Evolutionary conservation across 1,139 yeast genomes (phyloP).

Genomic region (Yamadazyma oceani): DNA sequence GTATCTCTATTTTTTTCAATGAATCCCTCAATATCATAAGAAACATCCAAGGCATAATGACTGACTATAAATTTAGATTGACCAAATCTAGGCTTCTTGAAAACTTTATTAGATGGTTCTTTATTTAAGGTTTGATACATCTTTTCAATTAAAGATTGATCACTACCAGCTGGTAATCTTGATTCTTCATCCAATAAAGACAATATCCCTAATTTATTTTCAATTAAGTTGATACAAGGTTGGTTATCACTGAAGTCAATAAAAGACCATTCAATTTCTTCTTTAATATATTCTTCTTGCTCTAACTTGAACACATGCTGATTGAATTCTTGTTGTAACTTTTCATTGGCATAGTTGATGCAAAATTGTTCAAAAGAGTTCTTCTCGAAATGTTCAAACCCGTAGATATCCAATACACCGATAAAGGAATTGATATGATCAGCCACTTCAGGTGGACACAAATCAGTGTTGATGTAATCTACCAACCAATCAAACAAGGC

Average conservation of each 20-base stretch:
- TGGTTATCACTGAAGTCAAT: conserved; percentile 96
- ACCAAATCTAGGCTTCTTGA: conserved; percentile 94
- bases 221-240: conserved; percentile 94
- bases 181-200: conserved; percentile 94
- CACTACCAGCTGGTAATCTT: conserved; percentile 90
- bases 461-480: conserved; percentile 72
- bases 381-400: conserved; percentile 92
- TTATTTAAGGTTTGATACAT: conserved; percentile 83
- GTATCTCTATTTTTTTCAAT: conserved; percentile 97
- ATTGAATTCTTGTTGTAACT: conserved; percentile 94
- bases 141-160: conserved; percentile 89
- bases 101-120: conserved; percentile 74
- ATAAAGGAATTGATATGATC: conserved; percentile 68
- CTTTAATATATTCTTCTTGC: conserved; percentile 90
- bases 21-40: conserved; percentile 91
- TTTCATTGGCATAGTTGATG: conserved; percentile 96
- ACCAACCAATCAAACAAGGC: conserved; percentile 96
- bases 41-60: conserved; percentile 93
- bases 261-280: conserved; percentile 95
- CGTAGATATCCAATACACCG: conserved; percentile 97
- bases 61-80: conserved; percentile 86
- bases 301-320: conserved; percentile 97
- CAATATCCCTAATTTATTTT: conserved; percentile 83
- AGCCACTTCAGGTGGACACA: conserved; percentile 72
- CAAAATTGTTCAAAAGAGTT: conserved; percentile 98